These are phyloP conservation scores for Candolleomyces efflorescens DNA, from an alignment of 768 basidiomycete species.

Conservation along the genomic window DNA sequence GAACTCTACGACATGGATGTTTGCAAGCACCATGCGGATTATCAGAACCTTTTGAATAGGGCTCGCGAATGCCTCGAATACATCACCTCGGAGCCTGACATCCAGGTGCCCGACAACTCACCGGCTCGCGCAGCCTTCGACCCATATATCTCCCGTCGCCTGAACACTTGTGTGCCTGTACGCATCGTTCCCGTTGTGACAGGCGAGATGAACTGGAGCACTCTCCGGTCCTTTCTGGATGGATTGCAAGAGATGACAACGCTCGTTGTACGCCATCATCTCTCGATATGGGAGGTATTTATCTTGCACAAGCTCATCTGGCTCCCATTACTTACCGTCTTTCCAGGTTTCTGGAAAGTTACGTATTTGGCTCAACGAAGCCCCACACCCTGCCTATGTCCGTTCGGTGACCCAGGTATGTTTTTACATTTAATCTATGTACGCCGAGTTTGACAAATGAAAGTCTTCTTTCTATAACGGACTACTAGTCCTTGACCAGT, in stretches of 20 bases:
- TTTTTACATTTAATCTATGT: background rate
- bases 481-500: conserved; percentile 46
- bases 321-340: background rate
- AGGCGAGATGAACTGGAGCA: conserved; percentile 47
- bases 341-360: conserved; percentile 46
- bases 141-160: conserved; percentile 58
- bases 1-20: conserved; percentile 44
- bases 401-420: conserved; percentile 63
- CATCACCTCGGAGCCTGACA: conserved; percentile 33
- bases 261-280: conserved; percentile 37
- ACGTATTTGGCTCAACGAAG: conserved; percentile 41
- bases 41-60: conserved; percentile 31
- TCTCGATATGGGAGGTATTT: conserved; percentile 63
- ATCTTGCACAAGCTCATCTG: background rate
- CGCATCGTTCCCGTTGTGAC: conserved; percentile 52
- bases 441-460: conserved; percentile 1
- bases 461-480: conserved; percentile 46
- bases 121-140: conserved; percentile 57
- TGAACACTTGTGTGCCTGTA: conserved; percentile 66
- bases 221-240: conserved; percentile 45
- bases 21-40: conserved; percentile 30
- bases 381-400: conserved; percentile 48
- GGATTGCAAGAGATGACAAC: conserved; percentile 51
- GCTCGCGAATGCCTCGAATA: conserved; percentile 38
- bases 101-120: conserved; percentile 39